Evolutionary conservation across 495 filamentous ascomycete species (phyloP).

Genomic region (Penicillium maclennaniae): DNA sequence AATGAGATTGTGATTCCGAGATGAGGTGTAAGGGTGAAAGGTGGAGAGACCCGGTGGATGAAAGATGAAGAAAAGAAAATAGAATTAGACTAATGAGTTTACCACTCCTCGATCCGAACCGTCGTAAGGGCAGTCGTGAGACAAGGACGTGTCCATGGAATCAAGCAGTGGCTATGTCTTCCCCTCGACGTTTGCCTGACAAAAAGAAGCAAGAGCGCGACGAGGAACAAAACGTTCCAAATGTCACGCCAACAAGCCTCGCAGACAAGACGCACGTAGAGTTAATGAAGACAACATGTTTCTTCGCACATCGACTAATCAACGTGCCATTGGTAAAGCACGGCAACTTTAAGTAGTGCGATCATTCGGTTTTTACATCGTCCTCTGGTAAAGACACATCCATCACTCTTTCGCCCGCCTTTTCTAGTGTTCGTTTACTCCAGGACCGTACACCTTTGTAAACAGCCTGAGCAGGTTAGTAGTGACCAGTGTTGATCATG

Average conservation of each 20-base stretch:
- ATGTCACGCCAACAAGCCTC: slow-evolving; percentile 18
- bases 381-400: slow-evolving; percentile 77
- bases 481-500: background rate
- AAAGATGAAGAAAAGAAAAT: slow-evolving; percentile 2
- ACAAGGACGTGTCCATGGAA: slow-evolving; percentile 24
- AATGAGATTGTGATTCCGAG: too few relatives aligned
- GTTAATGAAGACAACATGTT: slow-evolving; percentile 46
- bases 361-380: slow-evolving; percentile 29
- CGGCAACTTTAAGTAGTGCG: slow-evolving; percentile 96
- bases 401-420: slow-evolving; percentile 71
- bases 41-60: background rate
- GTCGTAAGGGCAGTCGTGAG: background rate
- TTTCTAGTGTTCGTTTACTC: slow-evolving; percentile 65
- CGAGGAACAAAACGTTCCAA: slow-evolving; percentile 41
- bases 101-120: slow-evolving; percentile 34
- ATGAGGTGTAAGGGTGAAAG: background rate
- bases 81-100: slow-evolving; percentile 7
- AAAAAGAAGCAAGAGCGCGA: slow-evolving; percentile 29
- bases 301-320: slow-evolving; percentile 97
- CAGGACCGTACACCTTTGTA: slow-evolving; percentile 74
- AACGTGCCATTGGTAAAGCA: slow-evolving; percentile 71
- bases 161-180: slow-evolving; percentile 36
- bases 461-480: slow-evolving; percentile 55
- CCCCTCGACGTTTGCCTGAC: slow-evolving; percentile 32
- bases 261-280: slow-evolving; percentile 22